Conservation (phyloP, 306 rosid species). For the Cucurbita argyrosperma region DNA sequence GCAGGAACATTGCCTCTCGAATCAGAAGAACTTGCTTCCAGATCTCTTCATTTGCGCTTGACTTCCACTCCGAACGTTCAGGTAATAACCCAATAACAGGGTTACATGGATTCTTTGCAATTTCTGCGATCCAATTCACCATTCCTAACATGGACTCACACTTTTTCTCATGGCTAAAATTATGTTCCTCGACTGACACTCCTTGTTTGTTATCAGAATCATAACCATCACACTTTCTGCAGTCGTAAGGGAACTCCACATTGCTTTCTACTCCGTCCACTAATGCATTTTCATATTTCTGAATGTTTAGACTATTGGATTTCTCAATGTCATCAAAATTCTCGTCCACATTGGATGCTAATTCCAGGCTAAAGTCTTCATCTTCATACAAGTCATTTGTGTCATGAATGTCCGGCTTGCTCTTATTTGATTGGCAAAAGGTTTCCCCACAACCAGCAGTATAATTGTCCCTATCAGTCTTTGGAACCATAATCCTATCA, state of each 20-base stretch:
- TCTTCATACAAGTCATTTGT: neutral
- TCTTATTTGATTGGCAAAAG: neutral
- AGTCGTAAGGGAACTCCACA: slow-evolving; percentile 12
- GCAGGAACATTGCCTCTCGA: slow-evolving; percentile 38
- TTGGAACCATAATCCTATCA: slow-evolving; percentile 9
- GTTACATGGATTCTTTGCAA: slow-evolving; percentile 52
- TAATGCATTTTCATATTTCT: neutral
- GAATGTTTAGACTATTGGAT: neutral
- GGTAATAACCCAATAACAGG: slow-evolving; percentile 40
- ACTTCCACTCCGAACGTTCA: slow-evolving; percentile 47
- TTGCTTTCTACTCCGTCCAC: slow-evolving; percentile 9
- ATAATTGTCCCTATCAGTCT: slow-evolving; percentile 1
- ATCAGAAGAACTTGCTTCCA: slow-evolving; percentile 60
- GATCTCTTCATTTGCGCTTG: slow-evolving; percentile 18
- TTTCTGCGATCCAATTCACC: slow-evolving; percentile 35
- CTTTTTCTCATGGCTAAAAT: slow-evolving; percentile 20
- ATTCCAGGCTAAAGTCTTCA: slow-evolving; percentile 12
- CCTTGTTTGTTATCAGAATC: slow-evolving; percentile 8
- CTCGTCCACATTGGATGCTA: neutral
- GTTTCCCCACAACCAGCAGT: neutral
- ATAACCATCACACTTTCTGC: neutral
- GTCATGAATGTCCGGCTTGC: neutral
- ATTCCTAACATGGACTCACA: slow-evolving; percentile 22
- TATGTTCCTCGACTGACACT: slow-evolving; percentile 8
- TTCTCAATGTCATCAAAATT: neutral